Conservation (phyloP, 352 stramenopile species). For the Phytophthora sp. region DNA sequence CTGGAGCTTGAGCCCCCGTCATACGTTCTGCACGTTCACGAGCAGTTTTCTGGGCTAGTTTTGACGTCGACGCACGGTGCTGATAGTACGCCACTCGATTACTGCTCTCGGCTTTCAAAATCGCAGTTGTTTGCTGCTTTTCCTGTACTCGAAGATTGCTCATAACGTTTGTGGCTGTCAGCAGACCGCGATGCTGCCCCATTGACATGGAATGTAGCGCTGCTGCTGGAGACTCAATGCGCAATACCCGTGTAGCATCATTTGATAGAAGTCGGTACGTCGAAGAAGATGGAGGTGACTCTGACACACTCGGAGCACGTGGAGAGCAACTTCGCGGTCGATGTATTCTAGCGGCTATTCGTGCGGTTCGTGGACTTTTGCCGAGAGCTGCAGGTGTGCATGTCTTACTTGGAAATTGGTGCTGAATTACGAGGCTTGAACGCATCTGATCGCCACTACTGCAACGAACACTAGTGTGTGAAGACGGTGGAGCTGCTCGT, state of each 20-base stretch:
- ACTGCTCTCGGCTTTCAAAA: conserved; percentile 26
- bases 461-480: conserved; percentile 10
- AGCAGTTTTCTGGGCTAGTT: conserved; percentile 3
- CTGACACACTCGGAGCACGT: conserved; percentile 2
- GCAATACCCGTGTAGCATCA: conserved; percentile 54
- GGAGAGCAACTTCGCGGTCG: conserved; percentile 16
- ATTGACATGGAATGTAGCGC: conserved; percentile 18
- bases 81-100: conserved; percentile 27
- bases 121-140: conserved; percentile 31
- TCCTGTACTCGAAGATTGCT: conserved; percentile 35
- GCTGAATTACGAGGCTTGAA: conserved; percentile 68
- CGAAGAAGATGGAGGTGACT: conserved; percentile 8
- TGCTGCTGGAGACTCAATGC: conserved; percentile 47
- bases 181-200: conserved; percentile 6
- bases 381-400: neutral
- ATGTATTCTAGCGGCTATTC: neutral
- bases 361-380: conserved; percentile 6
- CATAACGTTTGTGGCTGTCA: conserved; percentile 32
- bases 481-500: conserved; percentile 11
- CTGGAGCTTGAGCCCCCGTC: conserved; percentile 6
- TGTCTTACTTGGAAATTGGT: conserved; percentile 38
- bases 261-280: conserved; percentile 62
- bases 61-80: conserved; percentile 5
- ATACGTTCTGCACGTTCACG: conserved; percentile 5
- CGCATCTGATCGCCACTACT: conserved; percentile 2